Percentiles rank a stretch among this genome's conserved stretches.
Conservation (phyloP, 106 monocot genomes). For the Dendrobium nobile region DNA sequence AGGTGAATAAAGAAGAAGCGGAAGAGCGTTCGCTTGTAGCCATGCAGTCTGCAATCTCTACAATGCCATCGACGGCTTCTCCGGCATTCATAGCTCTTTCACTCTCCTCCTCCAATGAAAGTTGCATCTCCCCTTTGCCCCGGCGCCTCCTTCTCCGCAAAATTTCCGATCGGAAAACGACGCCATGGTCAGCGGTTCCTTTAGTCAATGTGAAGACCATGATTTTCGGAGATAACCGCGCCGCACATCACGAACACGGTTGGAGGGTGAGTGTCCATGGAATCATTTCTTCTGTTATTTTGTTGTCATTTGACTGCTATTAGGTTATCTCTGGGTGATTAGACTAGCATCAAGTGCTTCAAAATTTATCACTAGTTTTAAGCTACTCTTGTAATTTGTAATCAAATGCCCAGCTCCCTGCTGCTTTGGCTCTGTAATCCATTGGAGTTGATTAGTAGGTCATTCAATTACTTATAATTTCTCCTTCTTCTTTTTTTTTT, state of each 20-base stretch:
- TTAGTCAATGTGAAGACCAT: background rate
- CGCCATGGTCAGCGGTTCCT: background rate
- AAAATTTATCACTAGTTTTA: background rate
- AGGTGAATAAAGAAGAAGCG: background rate
- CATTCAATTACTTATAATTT: background rate
- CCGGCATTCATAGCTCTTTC: background rate
- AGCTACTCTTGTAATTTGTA: background rate
- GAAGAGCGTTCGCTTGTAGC: background rate
- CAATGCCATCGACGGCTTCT: background rate
- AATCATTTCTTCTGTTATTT: background rate
- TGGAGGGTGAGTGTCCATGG: background rate
- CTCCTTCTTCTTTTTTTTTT: background rate
- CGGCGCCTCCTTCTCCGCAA: background rate
- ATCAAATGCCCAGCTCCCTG: background rate
- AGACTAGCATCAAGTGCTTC: background rate
- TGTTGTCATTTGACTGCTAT: background rate
- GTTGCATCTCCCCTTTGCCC: background rate
- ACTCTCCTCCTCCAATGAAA: background rate
- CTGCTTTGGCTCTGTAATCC: background rate
- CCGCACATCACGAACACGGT: too few species aligned
- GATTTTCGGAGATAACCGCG: background rate
- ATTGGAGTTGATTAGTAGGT: too few species aligned
- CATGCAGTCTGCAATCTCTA: background rate
- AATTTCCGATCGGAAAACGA: background rate
- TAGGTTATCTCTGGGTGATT: background rate